phyloP scores from a whole-genome alignment of 2,329 filamentous ascomycete species.

The Aspergillus pseudonomiae region DNA sequence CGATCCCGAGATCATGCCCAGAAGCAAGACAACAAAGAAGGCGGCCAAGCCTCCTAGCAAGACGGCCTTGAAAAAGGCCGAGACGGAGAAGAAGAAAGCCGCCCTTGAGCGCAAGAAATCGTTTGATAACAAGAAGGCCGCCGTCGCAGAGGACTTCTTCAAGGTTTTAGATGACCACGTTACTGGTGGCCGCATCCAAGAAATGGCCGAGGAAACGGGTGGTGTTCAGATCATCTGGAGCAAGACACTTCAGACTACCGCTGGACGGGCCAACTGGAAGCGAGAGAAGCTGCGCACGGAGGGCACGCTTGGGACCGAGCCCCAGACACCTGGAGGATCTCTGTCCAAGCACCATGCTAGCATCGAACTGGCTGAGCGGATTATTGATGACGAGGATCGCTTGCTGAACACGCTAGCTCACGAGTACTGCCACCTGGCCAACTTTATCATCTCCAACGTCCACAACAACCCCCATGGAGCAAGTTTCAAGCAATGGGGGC shows the following conservation, averaged over 20 bases:
- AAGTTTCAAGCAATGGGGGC: conserved; percentile 76
- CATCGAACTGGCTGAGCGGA: conserved; percentile 87
- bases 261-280: conserved; percentile 71
- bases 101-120: conserved; percentile 47
- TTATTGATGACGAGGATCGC: conserved; percentile 76
- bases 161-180: conserved; percentile 58
- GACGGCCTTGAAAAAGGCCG: conserved; percentile 43
- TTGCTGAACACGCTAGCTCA: conserved; percentile 92
- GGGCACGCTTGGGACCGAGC: conserved; percentile 1
- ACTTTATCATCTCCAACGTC: conserved; percentile 81
- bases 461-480: conserved; percentile 78
- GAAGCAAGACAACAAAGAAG: conserved; percentile 9
- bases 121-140: conserved; percentile 58
- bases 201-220: conserved; percentile 55
- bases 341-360: conserved; percentile 63
- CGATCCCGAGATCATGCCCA: conserved; percentile 24
- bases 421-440: conserved; percentile 92
- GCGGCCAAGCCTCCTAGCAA: conserved; percentile 35
- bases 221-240: conserved; percentile 64
- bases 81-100: conserved; percentile 40
- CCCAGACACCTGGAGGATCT: not conserved
- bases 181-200: conserved; percentile 51
- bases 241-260: conserved; percentile 64
- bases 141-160: conserved; percentile 59
- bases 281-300: conserved; percentile 48